Base-by-base conservation (phyloP, 2,329 filamentous ascomycete genomes). In the Bipolaris cookei region DNA sequence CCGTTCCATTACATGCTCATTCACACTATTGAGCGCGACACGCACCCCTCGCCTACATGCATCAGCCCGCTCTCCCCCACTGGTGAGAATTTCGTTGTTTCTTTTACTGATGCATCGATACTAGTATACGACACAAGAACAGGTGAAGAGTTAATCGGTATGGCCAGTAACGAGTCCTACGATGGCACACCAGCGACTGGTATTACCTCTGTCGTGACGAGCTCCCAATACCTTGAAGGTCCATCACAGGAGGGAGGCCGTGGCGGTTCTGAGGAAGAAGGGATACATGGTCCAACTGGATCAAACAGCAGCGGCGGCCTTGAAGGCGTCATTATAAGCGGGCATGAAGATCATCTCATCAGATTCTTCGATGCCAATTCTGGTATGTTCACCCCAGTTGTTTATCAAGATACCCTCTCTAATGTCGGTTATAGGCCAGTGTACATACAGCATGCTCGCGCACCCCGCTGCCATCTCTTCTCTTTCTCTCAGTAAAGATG, bases 321-420 rank as follows among this genome's bases (percentile, higher is more conserved):
- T 0, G 93, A 97, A 76, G 95, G 95, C 11, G 91, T 96, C 20
- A 90, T 99, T 56, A 97, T 99, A 64, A 96, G 91, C 60, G 95
- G 95, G 63, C 94, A 99, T 74, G 95, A 99, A 80, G 95, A 99
- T 79, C 88, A 91, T 67, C 97, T 92, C 71, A 92, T 99, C 67
- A 86, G 94, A 65, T 97, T 99, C 83, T 99, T 97, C 76, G 95
- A 99, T 82, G 95, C 95, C 62, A 98, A 99, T 74, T 97, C 92
- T 79, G 95, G 95, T 98, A 89, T 78, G 91, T 86, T 39, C 46
- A 13, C 7, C 13, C n/a, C 16, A 39, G 10, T 38, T 46, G 41
- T 48, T 13, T 16, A 16, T 39, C 60, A 45, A 66, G 45, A n/a
- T 5, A 6, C 35, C n/a, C 4, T 21, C 2, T 25, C 56, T 62